Evolutionary conservation across 805 yeast genomes (phyloP), one percentile per base, ranked within the genome.

Genomic region (Hanseniaspora hatyaiensis): DNA sequence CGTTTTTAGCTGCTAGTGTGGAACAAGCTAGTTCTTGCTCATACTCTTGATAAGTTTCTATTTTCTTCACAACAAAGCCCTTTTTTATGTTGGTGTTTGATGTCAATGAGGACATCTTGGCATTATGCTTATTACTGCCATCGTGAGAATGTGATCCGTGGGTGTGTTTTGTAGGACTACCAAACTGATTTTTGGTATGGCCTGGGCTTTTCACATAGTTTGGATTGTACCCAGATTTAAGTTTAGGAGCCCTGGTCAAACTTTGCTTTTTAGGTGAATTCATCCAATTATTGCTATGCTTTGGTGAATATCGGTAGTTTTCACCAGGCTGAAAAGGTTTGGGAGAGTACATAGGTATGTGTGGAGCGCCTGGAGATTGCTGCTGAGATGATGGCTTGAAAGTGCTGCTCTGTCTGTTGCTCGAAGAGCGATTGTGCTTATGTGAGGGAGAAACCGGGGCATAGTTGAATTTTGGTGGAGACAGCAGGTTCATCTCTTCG

Each of bases 1-100:
- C 29, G 16, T 24, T 23, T 3, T 29, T 12, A 2, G 20, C 33
- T 9, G 29, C 16, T 8, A 13, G 1, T 2, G 15, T 12, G 23
- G 13, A 15, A n/a, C 13, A 22, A 12, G 34, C 32, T 19, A 45
- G 22, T 23, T 30, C 12, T 1, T 9, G 8, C 8, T 26, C 8
- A 31, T 36, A 45, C 6, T 45, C 49, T 4, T 23, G 15, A n/a
- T 30, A 45, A 16, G 16, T 23, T 11, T 24, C 13, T 15, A 45
- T 6, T 31, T 45, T 34, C 2, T n/a, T 12, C 13, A 29, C 37
- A 3, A 37, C 24, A 30, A 34, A 45, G n/a, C 31, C 34, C 13
- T 45, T 45, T 13, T 37, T 36, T 4, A 45, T 45, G 18, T 45
- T 45, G 12, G 49, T 45, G 15, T 45, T 45, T 20, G 49, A 33